Evolutionary conservation across 306 rosid genomes (phyloP).

Genomic region (Dalbergia cochinchinensis): DNA sequence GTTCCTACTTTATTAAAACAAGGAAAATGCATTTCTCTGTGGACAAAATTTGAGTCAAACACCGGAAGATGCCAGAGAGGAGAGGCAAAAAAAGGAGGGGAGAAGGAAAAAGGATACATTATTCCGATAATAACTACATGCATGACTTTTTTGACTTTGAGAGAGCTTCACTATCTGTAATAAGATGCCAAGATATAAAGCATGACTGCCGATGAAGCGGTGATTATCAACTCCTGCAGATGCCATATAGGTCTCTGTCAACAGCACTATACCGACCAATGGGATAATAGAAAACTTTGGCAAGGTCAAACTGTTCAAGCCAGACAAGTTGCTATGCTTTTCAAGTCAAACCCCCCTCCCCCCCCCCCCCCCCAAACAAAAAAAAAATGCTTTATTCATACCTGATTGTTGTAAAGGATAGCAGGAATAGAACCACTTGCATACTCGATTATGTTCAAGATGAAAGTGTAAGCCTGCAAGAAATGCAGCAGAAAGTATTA

Average conservation of each 20-base stretch:
- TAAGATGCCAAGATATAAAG: conserved; percentile 78
- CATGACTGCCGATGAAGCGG: conserved; percentile 72
- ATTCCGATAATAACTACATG: conserved; percentile 36
- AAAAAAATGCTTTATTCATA: conserved; percentile 40
- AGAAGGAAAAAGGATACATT: not conserved
- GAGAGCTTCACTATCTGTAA: conserved; percentile 69
- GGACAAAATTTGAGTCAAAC: conserved; percentile 53
- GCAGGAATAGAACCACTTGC: conserved; percentile 75
- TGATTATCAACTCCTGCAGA: conserved; percentile 87
- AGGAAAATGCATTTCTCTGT: conserved; percentile 20
- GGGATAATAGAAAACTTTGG: conserved; percentile 23
- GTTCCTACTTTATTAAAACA: not conserved
- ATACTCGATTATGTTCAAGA: conserved; percentile 85
- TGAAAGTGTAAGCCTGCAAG: conserved; percentile 83
- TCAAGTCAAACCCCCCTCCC: not conserved
- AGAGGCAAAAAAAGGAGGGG: not conserved
- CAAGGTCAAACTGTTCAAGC: conserved; percentile 29
- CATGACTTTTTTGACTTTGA: conserved; percentile 33
- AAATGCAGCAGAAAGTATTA: conserved; percentile 31
- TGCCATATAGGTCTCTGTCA: conserved; percentile 36
- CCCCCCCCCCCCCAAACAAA: too few species aligned
- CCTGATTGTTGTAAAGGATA: conserved; percentile 92
- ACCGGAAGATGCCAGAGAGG: not conserved
- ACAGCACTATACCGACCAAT: not conserved
- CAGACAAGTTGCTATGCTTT: not conserved